A percentile compares a stretch with the other conserved stretches of the same genome.
Conservation (phyloP, 495 filamentous ascomycete species). For the Penicillium samsonianum region DNA sequence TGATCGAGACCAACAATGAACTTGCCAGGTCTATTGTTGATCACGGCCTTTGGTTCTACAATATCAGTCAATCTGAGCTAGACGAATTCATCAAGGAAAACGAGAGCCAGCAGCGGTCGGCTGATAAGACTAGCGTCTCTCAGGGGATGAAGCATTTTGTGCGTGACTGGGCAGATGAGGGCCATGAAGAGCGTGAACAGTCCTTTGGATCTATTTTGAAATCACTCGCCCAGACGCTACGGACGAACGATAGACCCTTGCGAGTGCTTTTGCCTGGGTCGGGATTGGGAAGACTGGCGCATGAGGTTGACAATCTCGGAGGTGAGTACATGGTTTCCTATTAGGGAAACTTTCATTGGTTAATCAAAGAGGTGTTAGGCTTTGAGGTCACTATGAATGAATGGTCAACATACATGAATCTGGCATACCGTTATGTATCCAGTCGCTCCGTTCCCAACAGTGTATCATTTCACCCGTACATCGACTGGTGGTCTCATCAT, state of each 20-base stretch:
- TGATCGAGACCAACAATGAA: constrained; percentile 20
- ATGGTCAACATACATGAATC: constrained; percentile 45
- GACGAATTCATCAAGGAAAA: constrained; percentile 20
- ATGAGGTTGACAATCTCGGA: constrained; percentile 38
- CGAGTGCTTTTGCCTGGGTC: constrained; percentile 45
- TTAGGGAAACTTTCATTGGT: neutral
- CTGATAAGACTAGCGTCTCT: constrained; percentile 35
- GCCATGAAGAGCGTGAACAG: constrained; percentile 38
- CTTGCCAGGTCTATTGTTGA: constrained; percentile 22
- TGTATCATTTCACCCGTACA: constrained; percentile 42
- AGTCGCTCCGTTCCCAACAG: constrained; percentile 10
- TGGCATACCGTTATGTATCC: constrained; percentile 38
- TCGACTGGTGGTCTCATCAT: constrained; percentile 50
- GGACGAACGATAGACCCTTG: constrained; percentile 13
- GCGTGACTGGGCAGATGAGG: constrained; percentile 47
- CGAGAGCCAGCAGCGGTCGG: constrained; percentile 11
- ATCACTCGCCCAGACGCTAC: constrained; percentile 21
- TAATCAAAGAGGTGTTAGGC: constrained; percentile 16
- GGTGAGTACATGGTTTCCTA: constrained; percentile 13
- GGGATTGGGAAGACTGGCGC: constrained; percentile 44
- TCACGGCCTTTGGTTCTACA: constrained; percentile 24
- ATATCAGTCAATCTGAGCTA: constrained; percentile 18
- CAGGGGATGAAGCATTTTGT: constrained; percentile 51
- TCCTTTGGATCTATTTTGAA: constrained; percentile 39
- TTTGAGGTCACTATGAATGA: constrained; percentile 48